A percentile compares a stretch with the other conserved stretches of the same genome.
Evolutionary conservation across 257 asterid genomes (phyloP).

Genomic region (Parsonsia alboflavescens): DNA sequence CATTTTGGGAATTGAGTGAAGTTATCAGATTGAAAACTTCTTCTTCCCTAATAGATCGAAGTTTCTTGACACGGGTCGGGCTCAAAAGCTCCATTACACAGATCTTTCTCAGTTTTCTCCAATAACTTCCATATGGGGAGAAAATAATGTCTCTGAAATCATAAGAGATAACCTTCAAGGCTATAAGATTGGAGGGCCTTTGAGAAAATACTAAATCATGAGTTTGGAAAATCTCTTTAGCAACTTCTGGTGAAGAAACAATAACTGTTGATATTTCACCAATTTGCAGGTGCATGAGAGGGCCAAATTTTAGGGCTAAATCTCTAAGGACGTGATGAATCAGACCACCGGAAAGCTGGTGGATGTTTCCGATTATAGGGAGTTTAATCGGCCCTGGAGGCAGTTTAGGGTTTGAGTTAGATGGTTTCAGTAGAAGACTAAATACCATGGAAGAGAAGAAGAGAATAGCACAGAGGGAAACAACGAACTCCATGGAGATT

Average conservation of each 20-base stretch:
- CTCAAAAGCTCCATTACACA: constrained; percentile 15
- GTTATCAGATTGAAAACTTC: constrained; percentile 4
- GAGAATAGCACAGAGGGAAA: too few species aligned
- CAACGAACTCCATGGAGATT: too few species aligned
- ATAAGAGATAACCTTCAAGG: constrained; percentile 3
- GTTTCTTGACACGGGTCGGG: constrained; percentile 1
- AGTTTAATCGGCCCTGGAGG: not conserved
- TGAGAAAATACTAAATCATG: constrained; percentile 20
- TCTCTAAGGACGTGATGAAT: constrained; percentile 15
- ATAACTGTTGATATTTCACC: constrained; percentile 22
- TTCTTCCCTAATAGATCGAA: constrained; percentile 6
- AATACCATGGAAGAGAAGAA: too few species aligned
- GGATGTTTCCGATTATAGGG: constrained; percentile 25
- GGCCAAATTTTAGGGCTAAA: constrained; percentile 19
- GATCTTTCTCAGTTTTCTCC: constrained; percentile 20
- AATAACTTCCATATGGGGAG: constrained; percentile 9
- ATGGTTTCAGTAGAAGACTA: too few species aligned
- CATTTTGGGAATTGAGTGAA: not conserved
- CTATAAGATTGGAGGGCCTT: constrained; percentile 8
- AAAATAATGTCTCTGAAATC: not conserved
- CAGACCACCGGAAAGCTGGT: constrained; percentile 15
- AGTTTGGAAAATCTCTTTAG: constrained; percentile 22
- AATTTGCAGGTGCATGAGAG: constrained; percentile 21
- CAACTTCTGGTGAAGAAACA: constrained; percentile 22
- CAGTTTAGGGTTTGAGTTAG: not conserved